phyloP scores from a whole-genome alignment of 176 grass and related monocot genomes.

The Zoysia japonica region DNA sequence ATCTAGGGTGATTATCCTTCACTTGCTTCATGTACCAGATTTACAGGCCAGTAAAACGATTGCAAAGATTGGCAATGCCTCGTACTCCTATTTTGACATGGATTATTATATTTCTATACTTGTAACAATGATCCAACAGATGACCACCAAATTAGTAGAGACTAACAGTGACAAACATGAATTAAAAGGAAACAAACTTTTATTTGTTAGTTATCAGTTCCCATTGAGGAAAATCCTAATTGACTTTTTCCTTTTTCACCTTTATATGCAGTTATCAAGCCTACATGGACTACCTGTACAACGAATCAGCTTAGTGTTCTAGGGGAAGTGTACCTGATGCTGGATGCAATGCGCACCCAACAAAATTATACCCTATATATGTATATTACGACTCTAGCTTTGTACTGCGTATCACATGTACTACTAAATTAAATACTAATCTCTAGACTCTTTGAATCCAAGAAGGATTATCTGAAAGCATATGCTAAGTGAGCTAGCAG shows the following conservation, averaged over 20 bases:
- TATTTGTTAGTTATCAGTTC: not conserved
- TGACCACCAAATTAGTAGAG: not conserved
- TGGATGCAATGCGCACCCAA: slow-evolving; percentile 14
- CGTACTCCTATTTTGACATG: not conserved
- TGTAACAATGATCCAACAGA: not conserved
- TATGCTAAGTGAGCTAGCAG: not conserved
- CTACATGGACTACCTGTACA: slow-evolving; percentile 45
- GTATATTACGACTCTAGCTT: not conserved
- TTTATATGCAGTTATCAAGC: slow-evolving; percentile 41
- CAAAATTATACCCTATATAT: not conserved
- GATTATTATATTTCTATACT: not conserved
- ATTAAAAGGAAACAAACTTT: not conserved
- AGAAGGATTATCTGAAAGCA: slow-evolving; percentile 2
- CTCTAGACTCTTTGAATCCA: slow-evolving; percentile 19
- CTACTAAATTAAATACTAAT: slow-evolving; percentile 17
- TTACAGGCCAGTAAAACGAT: not conserved
- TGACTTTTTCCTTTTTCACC: not conserved
- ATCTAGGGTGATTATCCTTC: slow-evolving; percentile 51
- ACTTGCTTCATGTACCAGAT: not conserved
- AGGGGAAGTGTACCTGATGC: not conserved
- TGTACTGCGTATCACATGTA: not conserved
- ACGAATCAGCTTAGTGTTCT: slow-evolving; percentile 20
- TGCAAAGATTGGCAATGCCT: not conserved
- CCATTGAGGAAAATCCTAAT: not conserved
- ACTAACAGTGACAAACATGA: not conserved